These are phyloP conservation scores for Davidsoniella virescens DNA, from an alignment of 2,329 filamentous ascomycete species.

Conservation along the genomic window DNA sequence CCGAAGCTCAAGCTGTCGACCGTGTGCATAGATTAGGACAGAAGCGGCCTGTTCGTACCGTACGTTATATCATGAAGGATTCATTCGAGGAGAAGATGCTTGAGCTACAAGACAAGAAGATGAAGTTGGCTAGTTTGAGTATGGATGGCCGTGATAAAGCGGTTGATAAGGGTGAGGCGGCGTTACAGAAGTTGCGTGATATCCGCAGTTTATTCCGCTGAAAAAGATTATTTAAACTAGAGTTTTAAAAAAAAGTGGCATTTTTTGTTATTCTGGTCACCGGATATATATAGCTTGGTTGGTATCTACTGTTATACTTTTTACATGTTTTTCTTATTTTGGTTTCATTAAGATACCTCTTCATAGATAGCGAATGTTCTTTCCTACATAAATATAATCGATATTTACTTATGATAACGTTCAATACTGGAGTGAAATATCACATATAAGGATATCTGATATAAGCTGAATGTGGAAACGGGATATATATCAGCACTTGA, in stretches of 20 bases:
- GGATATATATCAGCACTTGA: too few relatives aligned
- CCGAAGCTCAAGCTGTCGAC: conserved; percentile 86
- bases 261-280: conserved; percentile 18
- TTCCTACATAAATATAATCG: too few relatives aligned
- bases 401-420: too few relatives aligned
- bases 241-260: conserved; percentile 14
- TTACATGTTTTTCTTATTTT: conserved; percentile 11
- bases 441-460: too few relatives aligned
- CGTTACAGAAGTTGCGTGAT: conserved; percentile 45
- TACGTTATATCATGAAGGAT: conserved; percentile 73
- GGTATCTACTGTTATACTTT: neutral
- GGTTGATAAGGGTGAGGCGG: conserved; percentile 35
- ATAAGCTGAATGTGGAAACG: too few relatives aligned
- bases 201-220: conserved; percentile 42
- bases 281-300: conserved; percentile 7
- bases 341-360: too few relatives aligned
- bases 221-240: conserved; percentile 2
- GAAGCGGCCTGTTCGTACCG: conserved; percentile 71
- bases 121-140: conserved; percentile 72
- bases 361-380: too few relatives aligned
- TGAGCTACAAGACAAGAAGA: conserved; percentile 80
- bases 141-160: conserved; percentile 48
- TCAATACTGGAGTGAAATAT: too few relatives aligned
- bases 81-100: conserved; percentile 95
- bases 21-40: conserved; percentile 85